Percentiles rank a stretch among this genome's conserved stretches.
Evolutionary conservation across 352 stramenopile genomes (phyloP).

Genomic region (Pythium brassicae): DNA sequence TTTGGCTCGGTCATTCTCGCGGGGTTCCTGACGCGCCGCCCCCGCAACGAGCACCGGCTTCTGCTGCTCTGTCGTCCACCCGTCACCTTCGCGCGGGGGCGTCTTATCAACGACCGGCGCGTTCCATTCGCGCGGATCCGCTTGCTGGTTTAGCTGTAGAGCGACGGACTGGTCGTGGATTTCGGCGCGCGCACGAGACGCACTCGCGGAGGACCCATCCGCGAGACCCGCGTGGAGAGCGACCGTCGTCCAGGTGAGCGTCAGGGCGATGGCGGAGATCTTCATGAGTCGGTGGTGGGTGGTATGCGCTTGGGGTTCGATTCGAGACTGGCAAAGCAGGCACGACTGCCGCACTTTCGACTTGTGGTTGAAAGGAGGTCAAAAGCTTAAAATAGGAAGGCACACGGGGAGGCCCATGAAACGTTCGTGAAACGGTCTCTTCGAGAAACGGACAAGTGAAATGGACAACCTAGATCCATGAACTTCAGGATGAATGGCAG

Average conservation of each 20-base stretch:
- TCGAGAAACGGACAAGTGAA: too few species aligned
- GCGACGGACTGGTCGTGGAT: neutral
- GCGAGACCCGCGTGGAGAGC: neutral
- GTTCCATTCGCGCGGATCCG: neutral
- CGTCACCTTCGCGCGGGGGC: neutral
- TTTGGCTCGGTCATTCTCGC: neutral
- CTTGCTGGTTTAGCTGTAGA: neutral
- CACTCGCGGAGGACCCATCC: too few species aligned
- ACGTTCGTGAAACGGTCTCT: too few species aligned
- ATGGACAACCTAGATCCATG: too few species aligned
- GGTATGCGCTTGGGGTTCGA: neutral
- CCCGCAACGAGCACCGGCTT: neutral
- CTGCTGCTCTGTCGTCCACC: neutral
- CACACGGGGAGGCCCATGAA: too few species aligned
- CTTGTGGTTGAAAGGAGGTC: too few species aligned
- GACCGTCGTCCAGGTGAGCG: neutral
- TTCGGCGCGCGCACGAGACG: neutral
- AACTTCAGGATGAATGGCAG: too few species aligned
- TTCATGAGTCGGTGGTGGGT: neutral
- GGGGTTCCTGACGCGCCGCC: neutral
- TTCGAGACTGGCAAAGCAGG: neutral
- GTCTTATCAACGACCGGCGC: slow-evolving; percentile 9
- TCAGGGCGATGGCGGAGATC: neutral
- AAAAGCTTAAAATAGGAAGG: too few species aligned
- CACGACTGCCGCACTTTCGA: too few species aligned